Percentiles rank a stretch among this genome's conserved stretches.
These are phyloP conservation scores for Kalaharituber pfeilii DNA, from an alignment of 2,329 filamentous ascomycete species.

Conservation along the genomic window DNA sequence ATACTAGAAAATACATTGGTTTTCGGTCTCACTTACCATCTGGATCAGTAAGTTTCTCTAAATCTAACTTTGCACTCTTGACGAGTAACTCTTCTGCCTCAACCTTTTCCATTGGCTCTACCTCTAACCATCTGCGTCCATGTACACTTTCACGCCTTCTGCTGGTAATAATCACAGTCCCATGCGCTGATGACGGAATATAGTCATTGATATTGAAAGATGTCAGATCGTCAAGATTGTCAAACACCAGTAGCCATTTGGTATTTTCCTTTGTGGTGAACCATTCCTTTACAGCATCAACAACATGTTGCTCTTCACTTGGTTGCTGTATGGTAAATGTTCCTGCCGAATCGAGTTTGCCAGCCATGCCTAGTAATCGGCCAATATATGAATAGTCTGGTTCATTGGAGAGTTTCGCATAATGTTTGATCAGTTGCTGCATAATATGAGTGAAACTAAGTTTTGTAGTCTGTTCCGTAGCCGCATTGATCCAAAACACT, in stretches of 20 bases:
- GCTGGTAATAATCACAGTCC: slow-evolving; percentile 18
- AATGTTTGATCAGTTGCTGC: slow-evolving; percentile 11
- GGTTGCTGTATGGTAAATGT: neutral
- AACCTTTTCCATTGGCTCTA: slow-evolving; percentile 3
- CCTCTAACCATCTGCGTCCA: slow-evolving; percentile 3
- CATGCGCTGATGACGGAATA: slow-evolving; percentile 12
- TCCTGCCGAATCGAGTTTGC: slow-evolving; percentile 5
- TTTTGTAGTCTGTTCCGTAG: slow-evolving; percentile 9
- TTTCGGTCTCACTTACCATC: neutral
- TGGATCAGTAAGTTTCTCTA: neutral
- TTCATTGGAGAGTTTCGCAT: slow-evolving; percentile 2
- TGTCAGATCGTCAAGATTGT: slow-evolving; percentile 20
- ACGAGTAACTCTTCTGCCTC: slow-evolving; percentile 2
- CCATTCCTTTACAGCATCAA: slow-evolving; percentile 10
- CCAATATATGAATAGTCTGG: slow-evolving; percentile 12
- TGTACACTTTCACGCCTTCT: slow-evolving; percentile 8
- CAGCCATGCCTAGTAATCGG: slow-evolving; percentile 6
- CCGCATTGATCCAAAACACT: slow-evolving; percentile 21
- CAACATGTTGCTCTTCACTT: neutral
- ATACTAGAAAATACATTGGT: neutral
- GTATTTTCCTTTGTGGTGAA: slow-evolving; percentile 7
- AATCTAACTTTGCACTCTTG: neutral
- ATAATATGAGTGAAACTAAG: slow-evolving; percentile 5
- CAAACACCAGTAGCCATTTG: slow-evolving; percentile 20
- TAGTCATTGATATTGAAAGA: slow-evolving; percentile 14